Evolutionary conservation across 345 rosid species (phyloP).

Genomic region (Murraya paniculata): DNA sequence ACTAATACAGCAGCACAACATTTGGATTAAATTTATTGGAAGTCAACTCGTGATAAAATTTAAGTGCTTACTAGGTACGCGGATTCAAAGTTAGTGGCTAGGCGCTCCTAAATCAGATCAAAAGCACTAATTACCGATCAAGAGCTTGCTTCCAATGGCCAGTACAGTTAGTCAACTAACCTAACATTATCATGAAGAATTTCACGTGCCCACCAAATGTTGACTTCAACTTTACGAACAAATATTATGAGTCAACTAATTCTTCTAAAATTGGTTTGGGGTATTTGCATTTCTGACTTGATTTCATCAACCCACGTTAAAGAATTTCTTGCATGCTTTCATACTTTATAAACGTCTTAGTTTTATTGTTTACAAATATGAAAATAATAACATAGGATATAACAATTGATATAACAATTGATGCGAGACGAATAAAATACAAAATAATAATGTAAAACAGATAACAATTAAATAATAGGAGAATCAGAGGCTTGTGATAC

Average conservation of each 20-base stretch:
- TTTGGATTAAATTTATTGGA: not conserved
- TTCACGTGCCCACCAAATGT: not conserved
- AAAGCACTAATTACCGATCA: not conserved
- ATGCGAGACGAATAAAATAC: too few species aligned
- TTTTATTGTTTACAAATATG: too few species aligned
- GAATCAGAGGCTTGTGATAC: accelerated
- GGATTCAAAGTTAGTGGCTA: not conserved
- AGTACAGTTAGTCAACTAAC: not conserved
- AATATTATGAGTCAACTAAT: not conserved
- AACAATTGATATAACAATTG: too few species aligned
- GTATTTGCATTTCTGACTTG: too few species aligned
- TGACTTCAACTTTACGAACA: not conserved
- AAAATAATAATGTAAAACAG: too few species aligned
- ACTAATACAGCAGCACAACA: not conserved
- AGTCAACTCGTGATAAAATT: not conserved
- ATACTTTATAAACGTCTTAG: too few species aligned
- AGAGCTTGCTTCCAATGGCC: not conserved
- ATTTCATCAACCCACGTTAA: too few species aligned
- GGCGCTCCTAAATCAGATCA: not conserved
- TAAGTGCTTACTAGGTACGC: not conserved
- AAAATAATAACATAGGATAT: too few species aligned
- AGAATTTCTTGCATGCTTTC: too few species aligned
- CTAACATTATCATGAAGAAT: not conserved
- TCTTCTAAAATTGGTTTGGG: too few species aligned
- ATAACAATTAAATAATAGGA: too few species aligned